Evolutionary conservation across 2,329 filamentous ascomycete species (phyloP).

Genomic region (Xylariales sp.): DNA sequence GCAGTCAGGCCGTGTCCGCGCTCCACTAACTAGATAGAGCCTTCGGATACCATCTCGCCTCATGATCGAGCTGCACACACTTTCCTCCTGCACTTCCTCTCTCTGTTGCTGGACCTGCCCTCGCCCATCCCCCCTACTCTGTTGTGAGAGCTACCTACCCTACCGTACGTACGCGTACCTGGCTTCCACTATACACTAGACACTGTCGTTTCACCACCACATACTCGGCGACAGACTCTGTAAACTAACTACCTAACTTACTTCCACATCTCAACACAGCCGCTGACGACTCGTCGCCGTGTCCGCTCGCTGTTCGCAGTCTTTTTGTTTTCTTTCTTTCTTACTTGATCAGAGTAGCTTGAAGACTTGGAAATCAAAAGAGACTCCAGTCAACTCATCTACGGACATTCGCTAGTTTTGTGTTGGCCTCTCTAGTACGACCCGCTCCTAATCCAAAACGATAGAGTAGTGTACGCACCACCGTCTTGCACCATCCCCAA

Average conservation of each 20-base stretch:
- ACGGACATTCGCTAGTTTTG: slow-evolving; percentile 5
- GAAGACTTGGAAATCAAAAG: background rate
- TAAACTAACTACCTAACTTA: slow-evolving; percentile 2
- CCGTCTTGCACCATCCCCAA: slow-evolving; percentile 1
- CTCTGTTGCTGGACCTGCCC: no score
- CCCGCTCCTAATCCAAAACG: slow-evolving; percentile 6
- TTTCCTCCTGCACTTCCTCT: no score
- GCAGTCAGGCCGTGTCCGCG: no score
- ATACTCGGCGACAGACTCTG: background rate
- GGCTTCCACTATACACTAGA: background rate
- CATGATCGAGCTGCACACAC: no score
- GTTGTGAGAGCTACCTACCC: no score
- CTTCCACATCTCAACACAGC: slow-evolving; percentile 1
- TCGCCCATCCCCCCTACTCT: no score
- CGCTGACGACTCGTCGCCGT: background rate
- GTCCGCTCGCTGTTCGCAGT: slow-evolving; percentile 4
- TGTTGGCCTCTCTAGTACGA: slow-evolving; percentile 7
- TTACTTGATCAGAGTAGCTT: background rate
- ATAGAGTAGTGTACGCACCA: slow-evolving; percentile 2
- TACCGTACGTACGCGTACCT: no score
- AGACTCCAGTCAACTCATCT: background rate
- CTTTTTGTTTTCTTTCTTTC: slow-evolving; percentile 1
- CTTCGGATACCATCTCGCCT: no score
- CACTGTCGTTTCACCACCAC: slow-evolving; percentile 2
- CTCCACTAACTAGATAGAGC: no score